Base-by-base conservation (phyloP, 768 basidiomycete genomes). In the Auricularia cornea region DNA sequence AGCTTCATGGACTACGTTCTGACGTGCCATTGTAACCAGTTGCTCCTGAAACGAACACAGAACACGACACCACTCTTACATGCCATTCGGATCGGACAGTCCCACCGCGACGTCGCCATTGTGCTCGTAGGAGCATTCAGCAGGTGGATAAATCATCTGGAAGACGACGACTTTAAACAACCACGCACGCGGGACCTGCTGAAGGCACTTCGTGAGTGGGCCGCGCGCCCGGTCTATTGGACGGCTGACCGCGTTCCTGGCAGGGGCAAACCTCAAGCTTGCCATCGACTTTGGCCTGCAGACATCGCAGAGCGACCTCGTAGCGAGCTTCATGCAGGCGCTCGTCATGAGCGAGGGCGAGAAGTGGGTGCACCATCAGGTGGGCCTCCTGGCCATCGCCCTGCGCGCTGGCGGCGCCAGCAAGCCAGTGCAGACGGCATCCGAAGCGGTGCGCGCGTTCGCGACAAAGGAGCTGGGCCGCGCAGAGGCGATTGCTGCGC, bases 341-440 rank as follows among this genome's bases (percentile, higher is more conserved):
- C 78, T 98, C 38, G 85, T 98, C 68, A 98, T 98, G 95, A 93
- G 90, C 62, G 94, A 97, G 78, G 95, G 95, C 18, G 91, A 95
- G 68, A 82, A 84, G 65, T 97, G 92, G 91, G 83, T 98, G n/a
- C 78, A 78, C 63, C 81, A 84, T 2, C 84, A 93, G 64, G 82
- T 86, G 3, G 80, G 83, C 20, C 84, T 84, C 56, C 77, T 94
- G 61, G 81, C 85, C 0, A 81, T 87, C 51, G 87, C 92, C 2
- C 76, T 97, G 62, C 83, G 84, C 51, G 78, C 82, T 88, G 26
- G 88, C 0, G 81, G 83, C 18, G 80, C 79, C 60, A 88, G 87
- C 1, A 81, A 84, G 66, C 94, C 95, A 2, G 93, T 97, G 1
- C 73, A 80, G 32, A 81, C 83, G 8, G 92, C 95, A 4, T 84